Conservation (phyloP, 441 rosid species). For the Biscutella laevigata region DNA sequence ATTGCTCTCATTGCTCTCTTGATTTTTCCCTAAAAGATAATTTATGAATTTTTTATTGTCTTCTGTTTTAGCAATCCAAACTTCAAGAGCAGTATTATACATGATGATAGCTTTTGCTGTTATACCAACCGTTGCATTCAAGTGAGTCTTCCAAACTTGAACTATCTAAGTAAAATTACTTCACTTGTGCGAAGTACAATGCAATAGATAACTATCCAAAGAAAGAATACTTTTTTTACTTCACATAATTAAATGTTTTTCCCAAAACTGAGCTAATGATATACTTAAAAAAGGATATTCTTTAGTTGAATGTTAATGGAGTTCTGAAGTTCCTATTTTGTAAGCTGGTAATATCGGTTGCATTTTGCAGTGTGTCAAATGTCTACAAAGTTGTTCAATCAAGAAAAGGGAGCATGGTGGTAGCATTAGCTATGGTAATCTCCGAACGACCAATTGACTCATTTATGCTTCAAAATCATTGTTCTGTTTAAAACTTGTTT, state of each 20-base stretch:
- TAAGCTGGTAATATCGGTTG: constrained; percentile 1
- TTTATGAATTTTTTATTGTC: background rate
- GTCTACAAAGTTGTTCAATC: constrained; percentile 29
- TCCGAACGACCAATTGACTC: background rate
- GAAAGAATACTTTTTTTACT: too few relatives aligned
- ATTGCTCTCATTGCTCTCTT: background rate
- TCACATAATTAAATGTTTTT: too few relatives aligned
- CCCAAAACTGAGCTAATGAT: too few relatives aligned
- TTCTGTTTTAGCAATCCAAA: constrained; percentile 44
- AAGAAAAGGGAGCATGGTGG: constrained; percentile 30
- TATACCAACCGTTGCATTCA: constrained; percentile 68
- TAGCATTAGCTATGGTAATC: constrained; percentile 33
- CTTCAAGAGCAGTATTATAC: constrained; percentile 48
- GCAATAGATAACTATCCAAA: background rate
- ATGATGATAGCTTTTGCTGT: constrained; percentile 66
- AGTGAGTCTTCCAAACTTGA: constrained; percentile 42
- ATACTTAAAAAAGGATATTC: background rate
- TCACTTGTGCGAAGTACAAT: background rate
- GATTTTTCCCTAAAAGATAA: background rate
- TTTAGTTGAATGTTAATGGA: background rate
- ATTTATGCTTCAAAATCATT: background rate
- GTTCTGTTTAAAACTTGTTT: constrained; percentile 18
- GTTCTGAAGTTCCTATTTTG: background rate
- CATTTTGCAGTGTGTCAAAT: constrained; percentile 21
- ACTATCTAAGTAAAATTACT: background rate